phyloP scores from a whole-genome alignment of 208 protist species.

The Naegleria lovaniensis region DNA sequence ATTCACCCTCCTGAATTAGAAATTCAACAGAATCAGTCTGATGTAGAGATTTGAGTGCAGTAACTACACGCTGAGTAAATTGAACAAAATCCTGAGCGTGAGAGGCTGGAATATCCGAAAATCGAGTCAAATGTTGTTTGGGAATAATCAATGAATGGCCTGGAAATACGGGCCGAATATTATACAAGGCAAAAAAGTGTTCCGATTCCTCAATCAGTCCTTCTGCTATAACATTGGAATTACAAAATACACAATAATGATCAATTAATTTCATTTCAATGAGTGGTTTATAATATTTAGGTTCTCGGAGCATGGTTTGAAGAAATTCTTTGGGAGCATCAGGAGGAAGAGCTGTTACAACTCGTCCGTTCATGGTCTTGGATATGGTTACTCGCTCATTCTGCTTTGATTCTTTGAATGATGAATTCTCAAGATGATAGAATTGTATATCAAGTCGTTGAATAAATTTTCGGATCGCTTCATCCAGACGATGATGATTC shows the following conservation, averaged over 20 bases:
- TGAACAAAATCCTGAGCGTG: neutral
- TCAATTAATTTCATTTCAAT: neutral
- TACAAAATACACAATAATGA: slow-evolving; percentile 14
- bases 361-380: no score
- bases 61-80: neutral
- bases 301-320: neutral
- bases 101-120: neutral
- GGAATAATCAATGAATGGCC: slow-evolving; percentile 18
- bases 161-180: slow-evolving; percentile 24
- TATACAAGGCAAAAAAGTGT: neutral
- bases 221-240: neutral
- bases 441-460: no score
- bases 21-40: neutral
- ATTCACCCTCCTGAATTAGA: slow-evolving; percentile 3
- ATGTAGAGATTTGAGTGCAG: neutral
- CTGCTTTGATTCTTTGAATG: no score
- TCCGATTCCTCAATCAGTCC: neutral
- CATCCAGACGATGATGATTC: no score
- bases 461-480: no score
- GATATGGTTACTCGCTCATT: no score
- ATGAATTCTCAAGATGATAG: no score
- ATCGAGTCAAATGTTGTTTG: neutral
- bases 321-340: no score
- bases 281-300: neutral
- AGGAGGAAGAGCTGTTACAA: no score